Base-by-base conservation (phyloP, 768 basidiomycete species). In the Leucosporidium yakuticum region DNA sequence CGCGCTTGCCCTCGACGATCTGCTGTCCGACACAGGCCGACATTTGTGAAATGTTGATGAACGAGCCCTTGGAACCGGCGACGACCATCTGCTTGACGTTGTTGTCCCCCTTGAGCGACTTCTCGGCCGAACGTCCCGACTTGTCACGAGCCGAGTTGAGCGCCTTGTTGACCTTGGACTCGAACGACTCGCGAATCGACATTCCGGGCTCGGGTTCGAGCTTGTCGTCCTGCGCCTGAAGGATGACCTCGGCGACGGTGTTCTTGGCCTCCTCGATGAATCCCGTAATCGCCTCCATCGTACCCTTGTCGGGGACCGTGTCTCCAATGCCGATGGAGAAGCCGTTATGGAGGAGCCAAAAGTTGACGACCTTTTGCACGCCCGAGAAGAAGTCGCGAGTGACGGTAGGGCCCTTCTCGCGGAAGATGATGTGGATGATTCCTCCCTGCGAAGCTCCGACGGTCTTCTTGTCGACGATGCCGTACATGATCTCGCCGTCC, bases 1-100 rank as follows among this genome's bases (percentile, higher is more conserved):
- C 96, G 69, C 96, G 94, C 74, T 91, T 91, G 73, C 96, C 96
- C 80, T 98, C 96, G 62, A 99, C 95, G 74, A 87, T 88, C 81
- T 98, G 95, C 80, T 98, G 96, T 31, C 96, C 96, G 51, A 99
- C 96, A 83, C 93, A 93, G 65, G 94, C 94, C 23, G 95, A 95
- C 96, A 98, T 98, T 81, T 99, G 96, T 17, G 96, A 98, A 76
- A 99, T 97, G 80, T 99, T 99, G 84, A 98, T 99, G 83, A 92
- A 94, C 14, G 76, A 76, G 36, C 75, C 75, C 80, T 99, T 98
- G 19, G 96, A 96, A 31, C 96, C 96, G 15, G 96, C 94, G 9
- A 95, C 91, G 77, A 98, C 95, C 96, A 99, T 99, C 84, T 98
- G 96, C 84, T 98, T 99, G 82, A 98, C 94, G 75, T 98, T 97